phyloP scores from a whole-genome alignment of 192 early-diverging fungal genomes.

The Coemansia erecta region DNA sequence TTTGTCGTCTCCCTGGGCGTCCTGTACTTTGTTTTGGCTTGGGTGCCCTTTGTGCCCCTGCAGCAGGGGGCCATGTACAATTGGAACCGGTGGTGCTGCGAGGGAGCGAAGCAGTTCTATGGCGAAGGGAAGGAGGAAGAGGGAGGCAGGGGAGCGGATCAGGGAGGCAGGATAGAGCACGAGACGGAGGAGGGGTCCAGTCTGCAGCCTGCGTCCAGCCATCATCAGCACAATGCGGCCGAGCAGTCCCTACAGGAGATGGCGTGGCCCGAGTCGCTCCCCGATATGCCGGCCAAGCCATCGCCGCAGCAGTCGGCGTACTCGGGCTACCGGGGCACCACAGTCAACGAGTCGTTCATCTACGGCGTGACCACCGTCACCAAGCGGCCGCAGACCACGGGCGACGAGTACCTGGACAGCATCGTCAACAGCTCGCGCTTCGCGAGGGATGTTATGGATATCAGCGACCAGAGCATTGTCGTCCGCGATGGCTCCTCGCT shows the following conservation, averaged over 20 bases:
- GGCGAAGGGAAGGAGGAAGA: neutral
- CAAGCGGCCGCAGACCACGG: constrained; percentile 19
- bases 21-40: constrained; percentile 55
- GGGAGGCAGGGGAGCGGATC: neutral
- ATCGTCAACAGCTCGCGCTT: constrained; percentile 50
- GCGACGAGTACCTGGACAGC: constrained; percentile 41
- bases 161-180: neutral
- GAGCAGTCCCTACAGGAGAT: constrained; percentile 15
- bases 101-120: constrained; percentile 25
- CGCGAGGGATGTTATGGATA: constrained; percentile 38
- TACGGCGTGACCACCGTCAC: constrained; percentile 29
- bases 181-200: no score
- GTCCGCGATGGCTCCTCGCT: constrained; percentile 17
- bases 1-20: constrained; percentile 54
- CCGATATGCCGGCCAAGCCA: constrained; percentile 2
- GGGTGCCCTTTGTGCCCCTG: constrained; percentile 43
- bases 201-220: neutral
- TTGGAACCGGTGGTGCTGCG: constrained; percentile 36
- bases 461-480: constrained; percentile 24
- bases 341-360: constrained; percentile 33
- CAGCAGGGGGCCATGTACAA: constrained; percentile 47
- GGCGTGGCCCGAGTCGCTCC: constrained; percentile 18
- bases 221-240: neutral
- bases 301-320: neutral
- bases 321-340: neutral